phyloP scores from a whole-genome alignment of 345 rosid genomes.

The Acer negundo region DNA sequence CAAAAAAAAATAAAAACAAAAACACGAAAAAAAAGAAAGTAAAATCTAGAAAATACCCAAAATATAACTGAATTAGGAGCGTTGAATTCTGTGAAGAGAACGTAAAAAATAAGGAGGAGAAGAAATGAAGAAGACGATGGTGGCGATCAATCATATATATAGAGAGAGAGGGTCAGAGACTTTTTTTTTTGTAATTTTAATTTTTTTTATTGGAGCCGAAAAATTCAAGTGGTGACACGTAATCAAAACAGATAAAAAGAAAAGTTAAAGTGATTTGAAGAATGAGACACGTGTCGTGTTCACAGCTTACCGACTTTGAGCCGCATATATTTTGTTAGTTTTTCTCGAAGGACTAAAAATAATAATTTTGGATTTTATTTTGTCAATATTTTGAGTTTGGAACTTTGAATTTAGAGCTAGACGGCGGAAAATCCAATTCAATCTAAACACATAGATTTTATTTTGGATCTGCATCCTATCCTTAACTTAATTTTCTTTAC shows the following conservation, averaged over 20 bases:
- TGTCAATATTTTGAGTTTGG: neutral
- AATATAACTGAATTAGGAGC: neutral
- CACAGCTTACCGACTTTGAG: neutral
- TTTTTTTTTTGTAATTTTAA: neutral
- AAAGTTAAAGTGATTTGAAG: too few relatives aligned
- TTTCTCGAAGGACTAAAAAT: neutral
- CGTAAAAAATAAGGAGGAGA: neutral
- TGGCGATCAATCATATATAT: neutral
- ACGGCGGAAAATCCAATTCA: too few relatives aligned
- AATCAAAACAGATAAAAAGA: neutral
- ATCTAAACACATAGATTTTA: too few relatives aligned
- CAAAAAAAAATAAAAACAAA: neutral
- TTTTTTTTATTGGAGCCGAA: neutral
- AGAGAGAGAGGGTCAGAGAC: neutral
- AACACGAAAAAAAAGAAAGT: neutral
- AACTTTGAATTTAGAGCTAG: too few relatives aligned
- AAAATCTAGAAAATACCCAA: neutral
- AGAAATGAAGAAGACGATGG: neutral
- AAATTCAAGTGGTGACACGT: neutral
- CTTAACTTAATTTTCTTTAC: too few relatives aligned
- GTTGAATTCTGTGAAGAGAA: neutral
- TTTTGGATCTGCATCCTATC: too few relatives aligned
- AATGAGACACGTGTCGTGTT: neutral
- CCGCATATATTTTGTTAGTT: neutral
- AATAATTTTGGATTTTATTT: neutral